Conservation (phyloP, 2,329 filamentous ascomycete genomes). For the Scopulariopsis brevicaulis region DNA sequence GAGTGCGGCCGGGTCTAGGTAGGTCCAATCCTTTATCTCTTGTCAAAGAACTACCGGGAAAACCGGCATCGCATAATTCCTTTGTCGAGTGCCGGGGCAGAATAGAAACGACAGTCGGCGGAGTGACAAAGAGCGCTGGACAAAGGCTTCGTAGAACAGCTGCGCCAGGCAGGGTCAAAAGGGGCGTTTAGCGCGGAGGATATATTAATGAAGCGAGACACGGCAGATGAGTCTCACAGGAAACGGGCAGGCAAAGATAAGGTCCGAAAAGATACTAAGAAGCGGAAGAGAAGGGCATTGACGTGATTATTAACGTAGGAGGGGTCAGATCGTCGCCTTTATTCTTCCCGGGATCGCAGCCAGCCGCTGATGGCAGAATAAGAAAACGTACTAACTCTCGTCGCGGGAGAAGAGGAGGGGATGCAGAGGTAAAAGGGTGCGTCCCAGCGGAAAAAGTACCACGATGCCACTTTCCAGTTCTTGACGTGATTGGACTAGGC, state of each 20-base stretch:
- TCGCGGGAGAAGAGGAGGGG: not conserved
- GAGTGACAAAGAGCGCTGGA: not conserved
- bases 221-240: not conserved
- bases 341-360: not conserved
- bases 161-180: slow-evolving; percentile 4
- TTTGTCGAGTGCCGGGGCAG: not conserved
- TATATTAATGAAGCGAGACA: slow-evolving; percentile 1
- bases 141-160: not conserved
- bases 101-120: not conserved
- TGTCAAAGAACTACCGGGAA: not conserved
- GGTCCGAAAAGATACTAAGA: not conserved
- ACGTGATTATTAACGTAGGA: not conserved
- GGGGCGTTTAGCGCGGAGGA: not conserved
- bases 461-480: not conserved
- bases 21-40: not conserved
- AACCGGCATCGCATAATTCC: not conserved
- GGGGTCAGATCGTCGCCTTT: not conserved
- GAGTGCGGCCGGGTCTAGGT: not conserved
- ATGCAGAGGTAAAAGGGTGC: not conserved
- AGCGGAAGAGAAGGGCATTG: not conserved
- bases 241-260: not conserved
- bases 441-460: not conserved
- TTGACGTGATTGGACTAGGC: not conserved
- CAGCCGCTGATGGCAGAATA: not conserved
- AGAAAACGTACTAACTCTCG: not conserved